Evolutionary conservation across 306 rosid species (phyloP).

Genomic region (Prunus armeniaca): DNA sequence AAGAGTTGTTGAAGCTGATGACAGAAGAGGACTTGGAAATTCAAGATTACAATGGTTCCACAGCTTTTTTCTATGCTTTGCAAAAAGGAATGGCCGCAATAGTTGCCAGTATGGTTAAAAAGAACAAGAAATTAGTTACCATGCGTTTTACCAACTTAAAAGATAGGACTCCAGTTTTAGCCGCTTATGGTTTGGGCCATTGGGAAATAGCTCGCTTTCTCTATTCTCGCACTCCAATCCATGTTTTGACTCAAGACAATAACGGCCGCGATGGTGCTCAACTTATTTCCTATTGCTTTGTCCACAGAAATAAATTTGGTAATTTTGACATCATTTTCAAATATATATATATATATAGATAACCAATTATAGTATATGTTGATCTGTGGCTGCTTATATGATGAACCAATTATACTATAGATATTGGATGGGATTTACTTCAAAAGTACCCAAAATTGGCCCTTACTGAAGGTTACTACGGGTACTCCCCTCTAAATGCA

Average conservation of each 20-base stretch:
- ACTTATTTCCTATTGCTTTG: background rate
- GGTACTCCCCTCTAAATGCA: background rate
- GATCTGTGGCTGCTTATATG: no score
- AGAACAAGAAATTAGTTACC: background rate
- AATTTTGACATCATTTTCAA: background rate
- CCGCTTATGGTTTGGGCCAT: rapidly evolving
- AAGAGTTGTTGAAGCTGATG: background rate
- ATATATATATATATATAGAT: background rate
- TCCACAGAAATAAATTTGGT: background rate
- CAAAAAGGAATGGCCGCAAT: background rate
- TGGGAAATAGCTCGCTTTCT: background rate
- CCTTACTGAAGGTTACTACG: background rate
- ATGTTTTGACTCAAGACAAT: background rate
- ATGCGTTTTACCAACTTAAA: background rate
- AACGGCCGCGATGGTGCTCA: background rate
- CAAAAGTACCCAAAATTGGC: background rate
- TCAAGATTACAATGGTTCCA: rapidly evolving
- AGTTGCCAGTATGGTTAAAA: background rate
- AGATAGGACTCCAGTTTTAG: rapidly evolving
- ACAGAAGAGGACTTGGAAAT: background rate
- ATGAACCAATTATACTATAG: background rate
- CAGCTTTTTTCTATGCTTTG: background rate
- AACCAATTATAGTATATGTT: no score
- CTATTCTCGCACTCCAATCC: background rate
- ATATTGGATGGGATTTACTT: background rate